Conservation (phyloP, 305 asterid genomes). For the Nicotiana rustica region DNA sequence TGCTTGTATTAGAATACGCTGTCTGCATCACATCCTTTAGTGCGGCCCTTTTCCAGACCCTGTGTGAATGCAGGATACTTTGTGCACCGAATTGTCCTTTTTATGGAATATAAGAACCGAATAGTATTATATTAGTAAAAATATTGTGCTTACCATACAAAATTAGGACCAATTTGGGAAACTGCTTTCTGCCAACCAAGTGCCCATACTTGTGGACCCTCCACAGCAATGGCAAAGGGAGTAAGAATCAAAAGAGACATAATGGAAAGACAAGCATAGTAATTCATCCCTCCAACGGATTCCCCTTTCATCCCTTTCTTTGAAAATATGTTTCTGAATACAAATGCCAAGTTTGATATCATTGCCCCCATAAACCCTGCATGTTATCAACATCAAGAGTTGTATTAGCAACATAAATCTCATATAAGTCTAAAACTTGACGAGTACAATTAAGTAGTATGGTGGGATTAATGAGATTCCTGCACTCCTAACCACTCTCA, state of each 20-base stretch:
- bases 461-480: neutral
- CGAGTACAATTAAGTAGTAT: neutral
- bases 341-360: slow-evolving; percentile 89
- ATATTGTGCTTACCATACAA: slow-evolving; percentile 56
- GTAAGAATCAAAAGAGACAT: slow-evolving; percentile 74
- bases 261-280: slow-evolving; percentile 89
- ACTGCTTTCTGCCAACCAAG: slow-evolving; percentile 78
- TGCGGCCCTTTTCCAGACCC: no score
- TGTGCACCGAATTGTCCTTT: no score
- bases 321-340: slow-evolving; percentile 83
- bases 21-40: no score
- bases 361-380: slow-evolving; percentile 91
- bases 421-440: neutral
- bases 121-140: neutral
- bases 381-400: slow-evolving; percentile 12
- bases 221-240: slow-evolving; percentile 84
- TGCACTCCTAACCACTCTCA: neutral
- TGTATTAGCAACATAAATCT: neutral
- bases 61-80: no score
- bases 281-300: slow-evolving; percentile 85
- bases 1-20: no score
- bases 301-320: slow-evolving; percentile 80
- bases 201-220: slow-evolving; percentile 92
- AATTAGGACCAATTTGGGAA: slow-evolving; percentile 81
- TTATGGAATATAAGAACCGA: neutral